Base-by-base conservation (phyloP, 2,329 filamentous ascomycete genomes). In the Aurifilum marmelostoma region DNA sequence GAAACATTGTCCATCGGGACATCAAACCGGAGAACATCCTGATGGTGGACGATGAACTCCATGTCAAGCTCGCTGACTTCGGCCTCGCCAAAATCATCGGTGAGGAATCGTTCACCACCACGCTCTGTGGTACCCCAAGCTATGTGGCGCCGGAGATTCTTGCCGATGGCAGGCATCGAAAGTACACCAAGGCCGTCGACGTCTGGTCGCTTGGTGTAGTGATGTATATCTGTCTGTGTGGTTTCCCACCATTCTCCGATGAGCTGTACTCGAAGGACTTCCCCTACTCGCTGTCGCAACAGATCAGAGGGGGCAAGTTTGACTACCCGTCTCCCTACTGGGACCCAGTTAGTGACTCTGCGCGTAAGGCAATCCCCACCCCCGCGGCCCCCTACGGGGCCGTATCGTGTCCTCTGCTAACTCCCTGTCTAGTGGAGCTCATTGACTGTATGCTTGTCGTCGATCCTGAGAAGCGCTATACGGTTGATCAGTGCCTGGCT, bases 11-110 rank as follows among this genome's bases (percentile, higher is more conserved):
- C 6, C 96, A 99, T 79, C 91, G 96, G 69, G 96, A 99, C 75
- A 97, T 99, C 81, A 98, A 97, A 80, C 95, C 94, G 0, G 95
- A 98, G 77, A 98, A 98, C 75, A 98, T 99, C 43, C 82, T 99
- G 11, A 83, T 99, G 47, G 89, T 91, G 6, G 93, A 97, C 80
- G 93, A 93, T 75, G 86, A 96, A 43, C 82, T 97, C 37, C 90
- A 90, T 69, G 91, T 97, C 72, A 99, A 99, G 81, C 83, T 99
- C 71, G 96, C 94, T 27, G 96, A 99, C 79, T 99, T 99, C 80
- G 96, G 96, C 60, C 86, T 99, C 50, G 95, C 96, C 56, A 99
- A 99, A 81, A 98, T 99, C 73, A 97, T 99, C 73, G 97, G 97
- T 72, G 96, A 99, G 78, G 94, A 97, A 77, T 97, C 95, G 0